Percentiles rank a stretch among this genome's conserved stretches.
Conservation (phyloP, 2,329 filamentous ascomycete genomes). For the Bimuria novae-zelandiae region DNA sequence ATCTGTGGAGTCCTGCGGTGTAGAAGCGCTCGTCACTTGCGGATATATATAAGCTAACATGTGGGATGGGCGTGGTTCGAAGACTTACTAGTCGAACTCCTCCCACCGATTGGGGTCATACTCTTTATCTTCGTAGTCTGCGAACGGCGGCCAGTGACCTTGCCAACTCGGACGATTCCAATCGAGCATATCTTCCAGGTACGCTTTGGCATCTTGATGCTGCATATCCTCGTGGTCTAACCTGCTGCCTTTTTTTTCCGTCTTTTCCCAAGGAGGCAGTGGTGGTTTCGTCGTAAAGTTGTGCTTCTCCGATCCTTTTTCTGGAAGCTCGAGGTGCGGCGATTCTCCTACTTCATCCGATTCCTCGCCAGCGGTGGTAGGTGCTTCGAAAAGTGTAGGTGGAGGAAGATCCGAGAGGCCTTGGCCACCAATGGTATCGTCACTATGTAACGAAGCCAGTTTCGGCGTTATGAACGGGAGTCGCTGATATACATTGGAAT, state of each 20-base stretch:
- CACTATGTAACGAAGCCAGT: constrained; percentile 19
- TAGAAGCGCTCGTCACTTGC: constrained; percentile 48
- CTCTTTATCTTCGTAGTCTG: constrained; percentile 47
- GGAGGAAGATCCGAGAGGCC: background rate
- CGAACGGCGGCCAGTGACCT: constrained; percentile 52
- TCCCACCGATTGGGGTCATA: constrained; percentile 57
- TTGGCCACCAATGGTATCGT: background rate
- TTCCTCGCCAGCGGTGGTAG: background rate
- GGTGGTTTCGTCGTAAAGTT: constrained; percentile 12
- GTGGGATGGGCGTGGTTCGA: too few species aligned
- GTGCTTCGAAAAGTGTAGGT: background rate
- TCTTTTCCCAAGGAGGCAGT: constrained; percentile 31
- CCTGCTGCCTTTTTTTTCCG: constrained; percentile 19
- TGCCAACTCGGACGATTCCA: constrained; percentile 47
- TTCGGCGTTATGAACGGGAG: constrained; percentile 28
- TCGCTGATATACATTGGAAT: constrained; percentile 28
- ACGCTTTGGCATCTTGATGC: constrained; percentile 37
- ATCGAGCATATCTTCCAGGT: constrained; percentile 49
- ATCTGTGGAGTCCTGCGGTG: constrained; percentile 39
- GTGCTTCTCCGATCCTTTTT: constrained; percentile 7
- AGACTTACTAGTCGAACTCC: constrained; percentile 45
- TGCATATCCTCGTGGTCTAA: constrained; percentile 22
- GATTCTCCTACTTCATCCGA: background rate
- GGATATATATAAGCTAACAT: too few species aligned
- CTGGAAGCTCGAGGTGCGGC: constrained; percentile 1